Percentiles rank a stretch among this genome's conserved stretches.
These are phyloP conservation scores for Candida dubliniensis DNA, from an alignment of 1,139 yeast species.

Conservation along the genomic window DNA sequence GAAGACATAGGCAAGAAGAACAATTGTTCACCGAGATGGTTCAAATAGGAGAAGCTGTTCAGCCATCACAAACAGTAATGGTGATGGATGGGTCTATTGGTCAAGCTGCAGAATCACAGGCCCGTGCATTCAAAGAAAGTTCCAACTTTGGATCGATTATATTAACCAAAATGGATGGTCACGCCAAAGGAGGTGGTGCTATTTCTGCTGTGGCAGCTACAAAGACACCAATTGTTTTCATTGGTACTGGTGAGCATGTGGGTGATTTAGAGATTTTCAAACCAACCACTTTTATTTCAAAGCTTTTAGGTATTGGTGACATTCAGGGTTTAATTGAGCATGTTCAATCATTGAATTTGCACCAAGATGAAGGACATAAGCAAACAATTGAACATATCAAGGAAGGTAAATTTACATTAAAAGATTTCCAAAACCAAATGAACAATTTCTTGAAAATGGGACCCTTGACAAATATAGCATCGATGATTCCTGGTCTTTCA, in stretches of 20 bases:
- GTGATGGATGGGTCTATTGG: slow-evolving; percentile 97
- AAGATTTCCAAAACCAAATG: slow-evolving; percentile 94
- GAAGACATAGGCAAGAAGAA: slow-evolving; percentile 95
- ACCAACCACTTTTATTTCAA: slow-evolving; percentile 85
- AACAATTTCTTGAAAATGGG: slow-evolving; percentile 96
- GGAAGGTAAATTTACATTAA: slow-evolving; percentile 90
- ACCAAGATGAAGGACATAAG: slow-evolving; percentile 65
- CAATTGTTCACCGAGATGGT: slow-evolving; percentile 93
- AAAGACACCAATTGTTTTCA: slow-evolving; percentile 91
- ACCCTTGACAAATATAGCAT: slow-evolving; percentile 87
- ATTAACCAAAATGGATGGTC: slow-evolving; percentile 97
- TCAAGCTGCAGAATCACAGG: slow-evolving; percentile 96
- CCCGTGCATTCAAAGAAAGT: slow-evolving; percentile 89
- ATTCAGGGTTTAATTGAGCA: slow-evolving; percentile 93
- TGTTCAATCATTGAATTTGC: slow-evolving; percentile 83
- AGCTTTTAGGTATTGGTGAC: slow-evolving; percentile 92
- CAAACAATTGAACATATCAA: slow-evolving; percentile 91
- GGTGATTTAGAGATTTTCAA: slow-evolving; percentile 90
- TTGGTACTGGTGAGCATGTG: slow-evolving; percentile 98
- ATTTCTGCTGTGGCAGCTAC: slow-evolving; percentile 98
- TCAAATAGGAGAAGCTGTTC: slow-evolving; percentile 81
- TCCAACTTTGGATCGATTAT: slow-evolving; percentile 94
- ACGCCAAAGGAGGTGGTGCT: slow-evolving; percentile 99
- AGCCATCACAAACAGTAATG: slow-evolving; percentile 94
- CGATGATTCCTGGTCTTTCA: slow-evolving; percentile 94